Evolutionary conservation across 2,329 filamentous ascomycete species (phyloP), one percentile per base, ranked within the genome.

Genomic region (Sphaceloma murrayae): DNA sequence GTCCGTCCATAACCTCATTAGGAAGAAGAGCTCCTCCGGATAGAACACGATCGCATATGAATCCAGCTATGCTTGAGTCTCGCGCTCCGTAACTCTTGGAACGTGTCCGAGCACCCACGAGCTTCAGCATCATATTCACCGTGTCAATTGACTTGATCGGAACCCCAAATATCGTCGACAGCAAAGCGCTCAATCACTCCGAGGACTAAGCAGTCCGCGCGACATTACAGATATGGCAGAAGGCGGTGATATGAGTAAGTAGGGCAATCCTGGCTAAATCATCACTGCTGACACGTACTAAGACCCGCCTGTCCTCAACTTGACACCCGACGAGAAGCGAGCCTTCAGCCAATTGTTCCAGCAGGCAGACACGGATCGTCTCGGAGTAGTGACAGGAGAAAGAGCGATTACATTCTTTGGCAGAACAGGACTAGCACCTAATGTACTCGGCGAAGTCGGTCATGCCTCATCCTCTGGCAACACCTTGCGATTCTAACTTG

Each of bases 331-430:
- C 54, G 91, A 98, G 74, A 95, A 94, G 69, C 83, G 86, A 63
- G 78, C 85, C 48, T 98, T 93, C 65, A 85, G 83, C 55, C 86
- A 91, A 65, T 80, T 98, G 51, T 95, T 98, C 67, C 80, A 84
- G 62, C 82, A 87, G 57, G 91, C 91, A 53, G 91, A 98, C 65
- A 83, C 82, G 48, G 91, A 95, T 56, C 83, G 78, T 60, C 81
- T 94, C 47, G 87, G 88, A 46, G 87, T 96, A 52, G 85, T 98
- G 24, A 95, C 91, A 13, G 91, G 91, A 64, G 91, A 98, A 65
- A 76, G 93, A 49, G 91, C 91, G 48, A 88, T 98, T 62, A 85
- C 87, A 62, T 96, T 98, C 71, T 98, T 98, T 61, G 88, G 96
- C 66, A 91, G 91, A 72, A 96, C 91, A 34, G 81, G 84, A 54